Conservation (phyloP, 257 asterid genomes). For the Gentiana dahurica region DNA sequence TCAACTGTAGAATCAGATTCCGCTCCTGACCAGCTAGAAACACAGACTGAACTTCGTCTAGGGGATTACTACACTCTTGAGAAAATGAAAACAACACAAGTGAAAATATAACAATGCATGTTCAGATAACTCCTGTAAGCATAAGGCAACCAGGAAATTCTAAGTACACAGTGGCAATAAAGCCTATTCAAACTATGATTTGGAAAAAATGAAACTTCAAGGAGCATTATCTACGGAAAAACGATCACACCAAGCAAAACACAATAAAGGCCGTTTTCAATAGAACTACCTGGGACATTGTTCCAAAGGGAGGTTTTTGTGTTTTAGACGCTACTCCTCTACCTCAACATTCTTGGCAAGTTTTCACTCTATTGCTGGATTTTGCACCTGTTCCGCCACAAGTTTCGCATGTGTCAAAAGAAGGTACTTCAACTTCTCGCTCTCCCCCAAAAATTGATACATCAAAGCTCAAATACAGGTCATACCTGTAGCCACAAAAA, state of each 20-base stretch:
- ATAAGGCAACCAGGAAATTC: too few relatives aligned
- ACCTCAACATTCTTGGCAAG: conserved; percentile 70
- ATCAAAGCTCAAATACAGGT: conserved; percentile 66
- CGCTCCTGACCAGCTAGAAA: background rate
- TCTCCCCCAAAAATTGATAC: conserved; percentile 81
- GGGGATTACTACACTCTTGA: too few relatives aligned
- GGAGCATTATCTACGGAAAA: background rate
- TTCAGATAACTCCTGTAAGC: too few relatives aligned
- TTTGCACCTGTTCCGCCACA: conserved; percentile 93
- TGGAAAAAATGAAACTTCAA: too few relatives aligned
- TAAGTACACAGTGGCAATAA: too few relatives aligned
- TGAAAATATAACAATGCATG: too few relatives aligned
- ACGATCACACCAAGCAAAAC: background rate
- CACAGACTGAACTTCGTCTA: background rate
- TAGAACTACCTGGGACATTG: conserved; percentile 74
- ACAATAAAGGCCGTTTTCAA: background rate
- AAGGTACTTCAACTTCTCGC: conserved; percentile 57
- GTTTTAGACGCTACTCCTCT: conserved; percentile 65
- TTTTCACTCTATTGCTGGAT: conserved; percentile 48
- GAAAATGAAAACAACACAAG: too few relatives aligned
- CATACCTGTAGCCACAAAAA: conserved; percentile 38
- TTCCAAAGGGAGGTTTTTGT: conserved; percentile 81
- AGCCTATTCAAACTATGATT: too few relatives aligned
- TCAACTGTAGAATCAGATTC: background rate
- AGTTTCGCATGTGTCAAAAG: conserved; percentile 54